Base-by-base conservation (phyloP, 768 basidiomycete species). In the Collybia mongolica region DNA sequence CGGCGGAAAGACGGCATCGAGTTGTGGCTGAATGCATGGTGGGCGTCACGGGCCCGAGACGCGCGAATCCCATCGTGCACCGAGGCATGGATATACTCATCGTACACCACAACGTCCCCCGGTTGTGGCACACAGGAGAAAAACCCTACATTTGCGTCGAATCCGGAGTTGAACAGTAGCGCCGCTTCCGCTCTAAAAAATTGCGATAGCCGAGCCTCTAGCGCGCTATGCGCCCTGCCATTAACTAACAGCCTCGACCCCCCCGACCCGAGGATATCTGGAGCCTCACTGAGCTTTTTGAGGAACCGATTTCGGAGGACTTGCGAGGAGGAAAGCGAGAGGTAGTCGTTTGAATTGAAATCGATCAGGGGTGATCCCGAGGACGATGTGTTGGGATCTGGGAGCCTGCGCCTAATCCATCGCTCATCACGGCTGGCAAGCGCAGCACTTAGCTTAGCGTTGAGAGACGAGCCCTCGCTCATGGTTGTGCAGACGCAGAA, bases 291-390 rank as follows among this genome's bases (percentile, higher is more conserved):
- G 11, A 90, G 76, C 47, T 79, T 76, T 2, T 58, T 26, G 28
- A 95, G 75, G 60, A 93, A 88, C 7, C 67, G 71, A 0, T 64
- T 46, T 23, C 86, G 84, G 11, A 94, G 75, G 17, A 57, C 53
- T 1, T 74, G 58, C 2, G 84, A 90, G 17, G 72, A 65, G 1
- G 93, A 73, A 20, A 97, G 76, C 0, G 92, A 93, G 46, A 97
- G 86, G 68, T 95, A 97, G 67, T 97, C 93, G 66, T 96, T 97
- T 2, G 92, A 89, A n/a, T 79, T 87, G 65, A 93, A 92, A 62
- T 93, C 90, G 46, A 77, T 69, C 19, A 74, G 54, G 48, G 62
- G 54, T 12, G 66, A 43, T 17, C 66, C 57, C 5, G 71, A 65
- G 5, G 70, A 65, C 28, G 77, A 64, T 17, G 76, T 66, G 38